phyloP scores from a whole-genome alignment of 129 eudicot genomes.

The Lactuca saligna region DNA sequence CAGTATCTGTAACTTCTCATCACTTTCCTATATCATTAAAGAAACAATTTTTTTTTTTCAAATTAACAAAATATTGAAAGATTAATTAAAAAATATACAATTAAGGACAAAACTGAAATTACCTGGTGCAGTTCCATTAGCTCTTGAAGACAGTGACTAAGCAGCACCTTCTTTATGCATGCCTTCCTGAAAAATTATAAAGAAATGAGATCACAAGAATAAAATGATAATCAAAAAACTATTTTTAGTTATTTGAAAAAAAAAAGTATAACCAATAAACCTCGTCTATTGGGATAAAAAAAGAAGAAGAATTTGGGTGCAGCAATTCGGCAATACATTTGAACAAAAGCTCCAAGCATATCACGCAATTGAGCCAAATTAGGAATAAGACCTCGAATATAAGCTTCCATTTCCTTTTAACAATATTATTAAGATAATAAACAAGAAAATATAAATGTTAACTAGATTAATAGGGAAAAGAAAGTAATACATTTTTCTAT shows the following conservation, averaged over 20 bases:
- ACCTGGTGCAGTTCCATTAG: conserved; percentile 99
- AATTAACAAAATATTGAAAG: not conserved
- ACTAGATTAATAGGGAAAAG: too few relatives aligned
- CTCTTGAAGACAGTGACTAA: conserved; percentile 97
- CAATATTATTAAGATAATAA: too few relatives aligned
- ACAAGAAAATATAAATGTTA: too few relatives aligned
- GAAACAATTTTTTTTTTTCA: not conserved
- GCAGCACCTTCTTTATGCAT: conserved; percentile 94
- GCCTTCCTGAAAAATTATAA: conserved; percentile 73
- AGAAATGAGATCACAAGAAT: not conserved
- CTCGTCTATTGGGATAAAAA: conserved; percentile 96
- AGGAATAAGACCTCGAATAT: conserved; percentile 93
- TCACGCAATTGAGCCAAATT: conserved; percentile 94
- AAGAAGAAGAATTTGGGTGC: conserved; percentile 97
- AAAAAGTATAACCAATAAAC: conserved; percentile 43
- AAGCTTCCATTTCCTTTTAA: conserved; percentile 88
- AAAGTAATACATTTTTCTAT: too few relatives aligned
- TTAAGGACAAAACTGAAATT: not conserved
- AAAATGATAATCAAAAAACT: not conserved
- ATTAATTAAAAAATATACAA: not conserved
- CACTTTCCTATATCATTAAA: conserved; percentile 71
- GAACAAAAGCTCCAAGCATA: conserved; percentile 73
- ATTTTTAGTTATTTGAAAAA: too few relatives aligned
- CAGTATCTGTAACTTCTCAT: conserved; percentile 98
- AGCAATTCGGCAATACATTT: conserved; percentile 88